These are phyloP conservation scores for Blastobotrys peoriensis DNA, from an alignment of 805 yeast genomes.

Conservation along the genomic window DNA sequence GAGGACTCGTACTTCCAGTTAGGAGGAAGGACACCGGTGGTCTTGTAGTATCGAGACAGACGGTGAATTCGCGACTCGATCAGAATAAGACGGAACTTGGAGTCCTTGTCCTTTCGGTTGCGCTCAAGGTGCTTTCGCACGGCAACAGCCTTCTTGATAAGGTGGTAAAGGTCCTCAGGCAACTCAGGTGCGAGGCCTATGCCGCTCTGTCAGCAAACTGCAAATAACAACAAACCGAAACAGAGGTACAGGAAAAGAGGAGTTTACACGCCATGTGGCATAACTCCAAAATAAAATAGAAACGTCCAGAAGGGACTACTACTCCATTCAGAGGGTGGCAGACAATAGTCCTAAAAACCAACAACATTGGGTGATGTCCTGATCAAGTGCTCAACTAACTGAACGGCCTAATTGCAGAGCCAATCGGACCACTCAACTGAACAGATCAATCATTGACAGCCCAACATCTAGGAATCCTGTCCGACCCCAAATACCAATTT, in stretches of 20 bases:
- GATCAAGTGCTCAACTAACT: no score
- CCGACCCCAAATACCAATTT: no score
- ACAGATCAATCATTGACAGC: no score
- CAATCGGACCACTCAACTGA: no score
- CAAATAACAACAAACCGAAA: slow-evolving; percentile 18
- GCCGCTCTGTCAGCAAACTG: slow-evolving; percentile 31
- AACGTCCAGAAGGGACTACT: no score
- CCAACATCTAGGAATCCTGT: no score
- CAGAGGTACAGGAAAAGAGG: slow-evolving; percentile 26
- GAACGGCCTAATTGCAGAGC: no score
- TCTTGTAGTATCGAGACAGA: slow-evolving; percentile 99
- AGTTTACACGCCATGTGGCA: no score
- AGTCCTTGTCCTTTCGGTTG: slow-evolving; percentile 99
- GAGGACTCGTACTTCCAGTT: slow-evolving; percentile 99
- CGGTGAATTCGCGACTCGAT: slow-evolving; percentile 99
- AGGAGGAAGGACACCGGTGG: slow-evolving; percentile 98
- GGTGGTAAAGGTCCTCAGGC: slow-evolving; percentile 99
- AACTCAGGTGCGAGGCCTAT: slow-evolving; percentile 90
- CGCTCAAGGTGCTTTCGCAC: slow-evolving; percentile 99
- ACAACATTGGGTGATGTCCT: no score
- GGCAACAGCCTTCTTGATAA: slow-evolving; percentile 98
- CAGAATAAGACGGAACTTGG: slow-evolving; percentile 99
- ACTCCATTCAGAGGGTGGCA: no score
- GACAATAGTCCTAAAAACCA: no score
- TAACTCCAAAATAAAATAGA: no score